Conservation (phyloP, 495 filamentous ascomycete genomes). For the Astrocystis sublimbata region DNA sequence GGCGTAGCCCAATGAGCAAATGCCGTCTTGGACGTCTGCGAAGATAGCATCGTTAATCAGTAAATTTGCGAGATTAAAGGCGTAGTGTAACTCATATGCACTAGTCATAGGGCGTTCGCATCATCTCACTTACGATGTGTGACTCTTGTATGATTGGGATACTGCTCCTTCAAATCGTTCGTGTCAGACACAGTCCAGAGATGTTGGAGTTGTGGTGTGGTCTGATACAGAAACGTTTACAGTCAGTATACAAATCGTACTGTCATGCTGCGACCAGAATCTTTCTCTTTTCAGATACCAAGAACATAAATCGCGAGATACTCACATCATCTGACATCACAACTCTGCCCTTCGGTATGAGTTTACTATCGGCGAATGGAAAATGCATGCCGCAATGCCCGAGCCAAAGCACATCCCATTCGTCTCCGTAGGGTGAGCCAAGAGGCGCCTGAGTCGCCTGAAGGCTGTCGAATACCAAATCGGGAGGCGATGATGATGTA, state of each 20-base stretch:
- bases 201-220: conserved; percentile 31
- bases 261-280: too few relatives aligned
- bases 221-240: conserved; percentile 3
- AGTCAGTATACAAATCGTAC: neutral
- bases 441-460: conserved; percentile 31
- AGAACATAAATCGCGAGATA: neutral
- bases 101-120: too few relatives aligned
- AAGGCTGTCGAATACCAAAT: conserved; percentile 25
- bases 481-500: conserved; percentile 8
- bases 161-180: conserved; percentile 27
- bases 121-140: conserved; percentile 30
- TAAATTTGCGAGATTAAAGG: too few relatives aligned
- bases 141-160: conserved; percentile 36
- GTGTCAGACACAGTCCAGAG: conserved; percentile 33
- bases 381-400: conserved; percentile 49
- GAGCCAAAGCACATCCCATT: conserved; percentile 62
- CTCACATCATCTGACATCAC: conserved; percentile 21
- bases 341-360: conserved; percentile 29
- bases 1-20: conserved; percentile 38
- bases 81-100: too few relatives aligned
- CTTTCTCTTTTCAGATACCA: neutral
- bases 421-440: conserved; percentile 56
- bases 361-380: conserved; percentile 18
- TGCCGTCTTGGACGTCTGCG: conserved; percentile 31
- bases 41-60: neutral